phyloP scores from a whole-genome alignment of 2,329 filamentous ascomycete species.

The Paecilomyces sp. region DNA sequence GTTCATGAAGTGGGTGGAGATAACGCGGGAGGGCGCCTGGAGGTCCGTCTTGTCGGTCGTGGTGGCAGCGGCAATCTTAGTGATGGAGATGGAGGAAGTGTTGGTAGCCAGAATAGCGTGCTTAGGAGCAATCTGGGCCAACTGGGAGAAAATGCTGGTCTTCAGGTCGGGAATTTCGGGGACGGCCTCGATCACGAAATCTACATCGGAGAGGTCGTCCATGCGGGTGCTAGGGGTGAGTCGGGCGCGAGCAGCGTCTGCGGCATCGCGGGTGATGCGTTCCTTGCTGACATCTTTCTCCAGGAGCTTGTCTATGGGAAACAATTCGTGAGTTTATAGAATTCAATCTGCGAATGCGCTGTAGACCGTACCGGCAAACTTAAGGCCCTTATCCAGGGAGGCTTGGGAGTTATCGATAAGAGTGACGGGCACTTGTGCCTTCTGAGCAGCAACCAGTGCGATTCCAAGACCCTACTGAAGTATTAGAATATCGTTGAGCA shows the following conservation, averaged over 20 bases:
- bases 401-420: constrained; percentile 78
- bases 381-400: constrained; percentile 79
- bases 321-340: not conserved
- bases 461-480: constrained; percentile 79
- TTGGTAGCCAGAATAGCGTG: constrained; percentile 94
- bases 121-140: constrained; percentile 72
- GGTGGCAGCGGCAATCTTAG: constrained; percentile 84
- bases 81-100: constrained; percentile 98
- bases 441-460: constrained; percentile 84
- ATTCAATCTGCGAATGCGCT: not conserved
- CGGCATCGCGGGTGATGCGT: constrained; percentile 73
- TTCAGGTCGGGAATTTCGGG: constrained; percentile 88
- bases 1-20: constrained; percentile 99
- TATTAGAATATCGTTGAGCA: constrained; percentile 16
- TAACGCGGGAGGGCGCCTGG: constrained; percentile 74
- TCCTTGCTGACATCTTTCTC: constrained; percentile 88
- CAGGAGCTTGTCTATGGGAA: constrained; percentile 69
- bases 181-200: constrained; percentile 97
- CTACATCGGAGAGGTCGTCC: constrained; percentile 70
- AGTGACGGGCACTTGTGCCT: constrained; percentile 73
- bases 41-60: constrained; percentile 71
- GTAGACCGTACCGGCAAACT: constrained; percentile 68
- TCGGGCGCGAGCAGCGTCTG: constrained; percentile 63
- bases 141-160: constrained; percentile 72
- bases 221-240: constrained; percentile 66